Percentiles rank a stretch among this genome's conserved stretches.
phyloP scores from a whole-genome alignment of 345 rosid species.

The Salix brachista region DNA sequence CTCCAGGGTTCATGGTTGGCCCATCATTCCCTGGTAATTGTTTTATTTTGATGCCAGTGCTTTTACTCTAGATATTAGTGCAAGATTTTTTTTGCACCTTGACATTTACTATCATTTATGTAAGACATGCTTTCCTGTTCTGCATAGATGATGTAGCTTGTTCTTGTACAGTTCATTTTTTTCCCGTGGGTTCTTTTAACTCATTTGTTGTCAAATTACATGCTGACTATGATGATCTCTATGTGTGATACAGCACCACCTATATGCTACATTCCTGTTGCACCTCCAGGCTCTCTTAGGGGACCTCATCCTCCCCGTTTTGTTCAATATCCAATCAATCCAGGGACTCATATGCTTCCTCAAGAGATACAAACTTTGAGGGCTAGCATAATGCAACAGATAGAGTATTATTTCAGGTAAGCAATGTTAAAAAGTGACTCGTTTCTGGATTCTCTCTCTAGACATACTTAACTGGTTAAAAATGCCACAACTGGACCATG shows the following conservation, averaged over 20 bases:
- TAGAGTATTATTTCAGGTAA: slow-evolving; percentile 96
- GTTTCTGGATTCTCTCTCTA: neutral
- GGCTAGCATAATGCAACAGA: slow-evolving; percentile 57
- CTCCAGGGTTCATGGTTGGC: slow-evolving; percentile 69
- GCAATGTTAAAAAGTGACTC: neutral
- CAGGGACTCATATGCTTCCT: slow-evolving; percentile 41
- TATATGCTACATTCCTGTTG: slow-evolving; percentile 57
- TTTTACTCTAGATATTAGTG: slow-evolving; percentile 1
- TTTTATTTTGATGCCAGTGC: slow-evolving; percentile 8
- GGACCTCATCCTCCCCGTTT: slow-evolving; percentile 65
- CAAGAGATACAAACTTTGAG: slow-evolving; percentile 49
- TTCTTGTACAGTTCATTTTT: neutral
- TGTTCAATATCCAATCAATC: slow-evolving; percentile 53
- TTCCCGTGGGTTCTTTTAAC: neutral
- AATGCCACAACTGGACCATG: neutral
- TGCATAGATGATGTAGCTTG: neutral
- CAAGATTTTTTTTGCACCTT: neutral
- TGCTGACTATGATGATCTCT: neutral
- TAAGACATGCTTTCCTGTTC: neutral
- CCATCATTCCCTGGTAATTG: slow-evolving; percentile 74
- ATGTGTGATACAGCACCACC: slow-evolving; percentile 48
- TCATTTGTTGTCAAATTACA: neutral
- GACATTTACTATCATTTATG: neutral
- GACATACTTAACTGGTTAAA: neutral
- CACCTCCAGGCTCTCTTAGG: slow-evolving; percentile 70